Conservation (phyloP, 257 asterid species). For the Solanum chilense region DNA sequence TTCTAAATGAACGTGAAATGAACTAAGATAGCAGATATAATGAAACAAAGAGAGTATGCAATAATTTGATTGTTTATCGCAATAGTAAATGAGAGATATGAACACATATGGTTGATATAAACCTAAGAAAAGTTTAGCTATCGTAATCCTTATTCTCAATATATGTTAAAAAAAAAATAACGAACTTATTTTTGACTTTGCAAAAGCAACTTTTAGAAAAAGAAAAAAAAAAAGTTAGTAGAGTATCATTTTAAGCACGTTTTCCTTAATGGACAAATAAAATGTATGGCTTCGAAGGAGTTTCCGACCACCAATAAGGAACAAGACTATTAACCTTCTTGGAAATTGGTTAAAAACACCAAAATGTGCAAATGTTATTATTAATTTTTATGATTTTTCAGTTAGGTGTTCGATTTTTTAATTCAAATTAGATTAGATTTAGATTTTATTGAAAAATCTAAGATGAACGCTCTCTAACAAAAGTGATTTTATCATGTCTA, state of each 20-base stretch:
- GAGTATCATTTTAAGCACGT: background rate
- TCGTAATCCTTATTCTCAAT: too few species aligned
- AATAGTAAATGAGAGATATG: too few species aligned
- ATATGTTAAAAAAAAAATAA: too few species aligned
- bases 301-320: background rate
- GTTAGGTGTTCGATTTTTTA: accelerated
- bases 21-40: too few species aligned
- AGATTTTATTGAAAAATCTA: accelerated
- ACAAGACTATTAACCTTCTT: background rate
- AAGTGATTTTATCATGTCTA: too few species aligned
- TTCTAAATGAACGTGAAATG: too few species aligned
- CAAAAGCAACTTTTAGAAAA: background rate
- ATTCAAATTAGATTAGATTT: background rate
- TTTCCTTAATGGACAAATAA: background rate
- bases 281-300: background rate
- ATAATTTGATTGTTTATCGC: too few species aligned
- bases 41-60: too few species aligned
- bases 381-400: background rate
- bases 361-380: background rate
- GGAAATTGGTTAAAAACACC: background rate
- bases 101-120: too few species aligned
- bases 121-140: too few species aligned
- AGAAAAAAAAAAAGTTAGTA: background rate
- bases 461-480: background rate
- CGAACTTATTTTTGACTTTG: background rate